Evolutionary conservation across 768 basidiomycete species (phyloP), one percentile per base, ranked within the genome.

Genomic region (Cyclocybe aegerita): DNA sequence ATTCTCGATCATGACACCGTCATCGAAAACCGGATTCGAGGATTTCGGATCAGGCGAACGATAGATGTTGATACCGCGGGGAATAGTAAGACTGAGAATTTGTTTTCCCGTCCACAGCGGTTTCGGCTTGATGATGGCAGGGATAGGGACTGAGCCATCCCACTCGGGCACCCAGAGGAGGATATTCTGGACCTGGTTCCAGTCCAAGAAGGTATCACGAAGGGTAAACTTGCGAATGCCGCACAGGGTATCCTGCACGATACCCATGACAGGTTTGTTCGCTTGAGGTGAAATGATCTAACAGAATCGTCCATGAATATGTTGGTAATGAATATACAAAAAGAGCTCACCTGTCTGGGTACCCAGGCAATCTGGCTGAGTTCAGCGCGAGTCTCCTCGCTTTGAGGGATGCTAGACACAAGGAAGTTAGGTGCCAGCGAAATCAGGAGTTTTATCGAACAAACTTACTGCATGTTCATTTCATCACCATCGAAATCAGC

Each of bases 401-500:
- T 94, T 66, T 99, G 97, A 17, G 97, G 97, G 35, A 99, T 86
- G 67, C 93, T 97, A 60, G 33, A 44, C 52, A 39, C 31, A 52
- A 51, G 23, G 49, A 48, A 57, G 41, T 40, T 51, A 39, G 58
- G 15, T 11, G 14, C 33, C n/a, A 37, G 9, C 31, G 29, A 14
- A 23, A n/a, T 10, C 39, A 23, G 17, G 43, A 9, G 9, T 31
- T 37, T 14, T 31, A 30, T 14, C n/a, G 43, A 23, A 1, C 31
- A 48, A n/a, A 86, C 91, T 43, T 81, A 96, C 93, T 98, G 97
- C 89, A 98, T 91, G 73, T 99, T 98, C 97, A 98, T 99, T 69
- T 99, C 97, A 63, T 98, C 97, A 59, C 97, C 97, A 64, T 98
- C 97, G 71, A 98, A 99, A 73, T 99, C 97, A 65, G 97, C 97